Conservation (phyloP, 73 alveolate species). For the Tetrahymena thermophila region DNA sequence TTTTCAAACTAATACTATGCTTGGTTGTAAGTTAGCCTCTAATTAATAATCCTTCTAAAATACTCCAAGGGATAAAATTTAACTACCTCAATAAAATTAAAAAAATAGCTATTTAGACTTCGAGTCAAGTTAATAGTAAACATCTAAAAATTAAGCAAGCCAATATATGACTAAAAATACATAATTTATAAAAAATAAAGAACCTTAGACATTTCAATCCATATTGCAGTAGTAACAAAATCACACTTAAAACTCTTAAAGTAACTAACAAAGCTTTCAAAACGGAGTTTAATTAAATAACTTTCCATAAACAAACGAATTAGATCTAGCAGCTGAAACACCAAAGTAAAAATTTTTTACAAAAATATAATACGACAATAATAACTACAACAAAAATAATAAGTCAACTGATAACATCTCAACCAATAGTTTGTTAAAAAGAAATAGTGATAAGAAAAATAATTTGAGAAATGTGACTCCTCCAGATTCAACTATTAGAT, state of each 20-base stretch:
- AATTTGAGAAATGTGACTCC: neutral
- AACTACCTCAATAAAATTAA: neutral
- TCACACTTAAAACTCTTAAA: neutral
- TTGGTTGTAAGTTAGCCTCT: neutral
- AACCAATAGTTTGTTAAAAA: neutral
- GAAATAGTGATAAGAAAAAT: neutral
- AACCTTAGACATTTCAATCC: neutral
- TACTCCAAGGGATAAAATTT: neutral
- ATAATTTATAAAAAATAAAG: neutral
- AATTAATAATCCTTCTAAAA: neutral
- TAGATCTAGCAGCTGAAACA: neutral
- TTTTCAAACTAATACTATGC: neutral
- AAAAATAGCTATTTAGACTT: neutral
- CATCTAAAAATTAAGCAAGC: neutral
- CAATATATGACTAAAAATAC: neutral
- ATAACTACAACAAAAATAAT: neutral
- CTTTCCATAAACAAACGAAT: neutral
- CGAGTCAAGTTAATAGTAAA: neutral
- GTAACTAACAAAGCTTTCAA: too few species aligned
- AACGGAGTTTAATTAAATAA: neutral
- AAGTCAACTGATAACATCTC: neutral
- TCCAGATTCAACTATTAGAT: neutral
- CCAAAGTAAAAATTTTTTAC: neutral
- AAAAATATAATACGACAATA: neutral
- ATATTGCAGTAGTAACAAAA: neutral